These are phyloP conservation scores for Ochromonas danica DNA, from an alignment of 108 stramenopile species.

Conservation along the genomic window DNA sequence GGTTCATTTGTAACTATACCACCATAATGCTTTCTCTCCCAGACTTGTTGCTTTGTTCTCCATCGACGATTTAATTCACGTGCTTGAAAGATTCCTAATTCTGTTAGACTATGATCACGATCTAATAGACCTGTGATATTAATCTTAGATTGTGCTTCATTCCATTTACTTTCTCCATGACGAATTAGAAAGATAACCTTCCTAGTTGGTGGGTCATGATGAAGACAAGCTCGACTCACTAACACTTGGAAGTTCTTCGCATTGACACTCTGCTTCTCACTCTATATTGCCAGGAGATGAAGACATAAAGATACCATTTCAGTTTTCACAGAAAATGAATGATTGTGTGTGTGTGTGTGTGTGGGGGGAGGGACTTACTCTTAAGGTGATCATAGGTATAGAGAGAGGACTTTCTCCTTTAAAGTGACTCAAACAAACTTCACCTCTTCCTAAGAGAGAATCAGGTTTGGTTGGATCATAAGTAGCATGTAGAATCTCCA, in stretches of 20 bases:
- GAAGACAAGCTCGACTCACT: not conserved
- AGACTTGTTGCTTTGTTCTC: not conserved
- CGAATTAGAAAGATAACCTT: not conserved
- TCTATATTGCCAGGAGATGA: not conserved
- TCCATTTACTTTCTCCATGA: constrained; percentile 22
- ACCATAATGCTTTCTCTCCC: too few species aligned
- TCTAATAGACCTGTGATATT: constrained; percentile 2
- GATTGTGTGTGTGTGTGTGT: not conserved
- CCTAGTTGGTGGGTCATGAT: not conserved
- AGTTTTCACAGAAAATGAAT: not conserved
- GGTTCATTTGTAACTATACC: too few species aligned
- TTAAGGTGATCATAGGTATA: not conserved
- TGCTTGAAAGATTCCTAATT: not conserved
- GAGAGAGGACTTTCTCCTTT: not conserved
- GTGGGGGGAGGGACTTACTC: not conserved
- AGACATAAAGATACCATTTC: not conserved
- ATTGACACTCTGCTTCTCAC: not conserved
- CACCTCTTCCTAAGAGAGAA: not conserved
- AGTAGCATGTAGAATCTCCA: not conserved
- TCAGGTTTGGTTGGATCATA: not conserved
- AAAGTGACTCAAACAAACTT: not conserved
- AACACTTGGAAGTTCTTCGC: not conserved
- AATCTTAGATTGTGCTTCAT: constrained; percentile 22
- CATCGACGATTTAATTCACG: not conserved
- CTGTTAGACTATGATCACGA: constrained; percentile 2